Base-by-base conservation (phyloP, 768 basidiomycete species). In the Termitomyces sp. region DNA sequence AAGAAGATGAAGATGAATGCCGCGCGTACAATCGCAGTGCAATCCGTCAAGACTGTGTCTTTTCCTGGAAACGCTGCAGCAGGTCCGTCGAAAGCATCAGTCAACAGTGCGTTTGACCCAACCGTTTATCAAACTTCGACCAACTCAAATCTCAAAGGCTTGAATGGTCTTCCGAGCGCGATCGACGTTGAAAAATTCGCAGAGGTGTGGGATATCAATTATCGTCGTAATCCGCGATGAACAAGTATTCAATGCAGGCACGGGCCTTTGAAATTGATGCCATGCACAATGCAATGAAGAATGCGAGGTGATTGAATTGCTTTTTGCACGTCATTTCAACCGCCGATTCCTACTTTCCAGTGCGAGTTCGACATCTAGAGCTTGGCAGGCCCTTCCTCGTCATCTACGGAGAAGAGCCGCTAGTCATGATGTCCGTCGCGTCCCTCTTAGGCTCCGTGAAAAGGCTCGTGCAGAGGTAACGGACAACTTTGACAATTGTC, bases 341-440 rank as follows among this genome's bases (percentile, higher is more conserved):
- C 13, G 47, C 22, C 44, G 3, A 38, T 26, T 26, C n/a, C 14
- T 53, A 46, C 65, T 42, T 14, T 47, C 16, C 60, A 94, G 92
- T 55, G 77, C 78, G 8, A 81, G 80, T 63, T 81, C 88, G 16
- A 90, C 89, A 0, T 86, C 90, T 56, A 80, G 94, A 58, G 90
- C 86, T 5, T 99, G 95, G 86, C 96, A 99, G 71, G 86, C 89
- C 10, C 80, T 98, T 7, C 96, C 96, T 12, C 83, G 96, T 18
- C 92, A 94, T 71, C 79, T 99, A 24, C 83, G 97, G 30, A 81
- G 96, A 46, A 80, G 96, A 66, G 96, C 96, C 12, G 96, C 97
- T 2, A 94, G 92, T 66, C 96, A 98, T 70, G 90, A 98, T 70
- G 86, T 94, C 24, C 86, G 93, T 4, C 85, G 95, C 12, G 92